Evolutionary conservation across 2,329 filamentous ascomycete species (phyloP).

Genomic region (Colletotrichum liaoningense): DNA sequence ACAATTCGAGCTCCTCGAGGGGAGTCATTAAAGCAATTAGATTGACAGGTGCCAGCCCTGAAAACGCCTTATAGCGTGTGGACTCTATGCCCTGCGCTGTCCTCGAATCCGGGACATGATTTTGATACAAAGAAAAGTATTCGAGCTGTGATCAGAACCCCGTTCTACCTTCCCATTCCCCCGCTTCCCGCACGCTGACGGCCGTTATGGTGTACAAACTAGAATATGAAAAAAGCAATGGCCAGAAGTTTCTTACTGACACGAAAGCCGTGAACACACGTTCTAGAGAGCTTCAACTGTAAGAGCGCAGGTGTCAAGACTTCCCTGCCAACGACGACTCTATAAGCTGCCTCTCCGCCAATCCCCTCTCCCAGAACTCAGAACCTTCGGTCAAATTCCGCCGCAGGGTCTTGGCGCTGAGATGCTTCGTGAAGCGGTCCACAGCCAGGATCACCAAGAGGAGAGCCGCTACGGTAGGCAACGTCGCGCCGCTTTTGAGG

Average conservation of each 20-base stretch:
- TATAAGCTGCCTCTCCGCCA: background rate
- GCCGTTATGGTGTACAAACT: background rate
- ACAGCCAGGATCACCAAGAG: slow-evolving; percentile 23
- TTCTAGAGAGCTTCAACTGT: no score
- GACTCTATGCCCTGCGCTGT: no score
- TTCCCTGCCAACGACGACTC: background rate
- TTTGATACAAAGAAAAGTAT: background rate
- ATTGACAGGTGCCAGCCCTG: background rate
- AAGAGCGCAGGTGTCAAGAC: background rate
- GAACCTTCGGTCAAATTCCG: slow-evolving; percentile 19
- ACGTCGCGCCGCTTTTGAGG: slow-evolving; percentile 22
- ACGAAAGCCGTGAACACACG: no score
- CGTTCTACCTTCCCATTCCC: background rate
- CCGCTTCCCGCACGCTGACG: background rate
- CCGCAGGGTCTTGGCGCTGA: slow-evolving; percentile 28
- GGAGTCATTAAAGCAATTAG: background rate
- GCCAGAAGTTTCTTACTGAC: no score
- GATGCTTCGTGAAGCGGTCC: slow-evolving; percentile 26
- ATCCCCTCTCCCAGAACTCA: slow-evolving; percentile 12
- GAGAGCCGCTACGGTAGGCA: slow-evolving; percentile 19
- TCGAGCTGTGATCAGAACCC: background rate
- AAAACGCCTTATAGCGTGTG: background rate
- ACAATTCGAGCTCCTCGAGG: background rate
- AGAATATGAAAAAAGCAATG: no score
- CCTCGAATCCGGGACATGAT: background rate